phyloP scores from a whole-genome alignment of 345 rosid species.

The Isatis tinctoria region DNA sequence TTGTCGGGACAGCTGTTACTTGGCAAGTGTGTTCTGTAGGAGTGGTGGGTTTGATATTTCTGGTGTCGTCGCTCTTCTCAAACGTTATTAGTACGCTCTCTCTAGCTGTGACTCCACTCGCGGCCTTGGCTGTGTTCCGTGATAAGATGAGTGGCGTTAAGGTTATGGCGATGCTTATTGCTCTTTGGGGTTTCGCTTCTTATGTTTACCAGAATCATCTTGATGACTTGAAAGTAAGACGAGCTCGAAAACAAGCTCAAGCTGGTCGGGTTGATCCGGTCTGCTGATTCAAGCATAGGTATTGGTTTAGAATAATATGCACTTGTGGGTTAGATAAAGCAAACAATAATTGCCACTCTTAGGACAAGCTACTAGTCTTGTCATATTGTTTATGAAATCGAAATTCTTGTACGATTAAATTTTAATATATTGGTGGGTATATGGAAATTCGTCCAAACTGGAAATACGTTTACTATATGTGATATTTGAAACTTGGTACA shows the following conservation, averaged over 20 bases:
- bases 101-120: constrained; percentile 33
- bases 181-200: constrained; percentile 44
- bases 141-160: constrained; percentile 39
- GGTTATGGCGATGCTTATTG: constrained; percentile 38
- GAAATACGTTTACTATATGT: too few relatives aligned
- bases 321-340: not conserved
- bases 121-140: constrained; percentile 30
- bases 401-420: not conserved
- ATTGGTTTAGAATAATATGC: not conserved
- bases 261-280: not conserved
- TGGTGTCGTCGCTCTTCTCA: constrained; percentile 42
- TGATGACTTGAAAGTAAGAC: constrained; percentile 45
- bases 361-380: not conserved
- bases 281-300: not conserved
- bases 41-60: constrained; percentile 36
- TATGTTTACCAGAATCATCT: constrained; percentile 41
- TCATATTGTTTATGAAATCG: not conserved
- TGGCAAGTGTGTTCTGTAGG: constrained; percentile 47
- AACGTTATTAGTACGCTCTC: constrained; percentile 37
- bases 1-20: constrained; percentile 35
- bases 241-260: constrained; percentile 18
- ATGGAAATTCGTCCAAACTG: too few relatives aligned
- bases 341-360: not conserved
- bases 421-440: too few relatives aligned
- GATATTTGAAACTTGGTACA: too few relatives aligned